phyloP scores from a whole-genome alignment of 1,284 basidiomycete genomes.

The Trametes sp. region DNA sequence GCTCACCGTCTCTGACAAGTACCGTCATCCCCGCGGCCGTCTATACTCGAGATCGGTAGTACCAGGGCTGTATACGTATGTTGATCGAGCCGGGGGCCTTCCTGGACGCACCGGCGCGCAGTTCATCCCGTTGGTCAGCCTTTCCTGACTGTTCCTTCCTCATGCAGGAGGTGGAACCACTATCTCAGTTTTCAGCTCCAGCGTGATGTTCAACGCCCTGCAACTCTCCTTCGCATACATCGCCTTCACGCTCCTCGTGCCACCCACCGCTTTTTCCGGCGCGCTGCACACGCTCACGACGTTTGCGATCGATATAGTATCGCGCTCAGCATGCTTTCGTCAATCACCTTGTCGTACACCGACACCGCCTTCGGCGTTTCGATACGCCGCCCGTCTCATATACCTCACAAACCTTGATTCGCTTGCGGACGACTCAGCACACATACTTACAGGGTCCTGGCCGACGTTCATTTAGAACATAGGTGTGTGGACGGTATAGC shows the following conservation, averaged over 20 bases:
- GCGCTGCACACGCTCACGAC: constrained; percentile 70
- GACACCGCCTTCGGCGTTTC: no score
- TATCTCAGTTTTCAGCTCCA: constrained; percentile 63
- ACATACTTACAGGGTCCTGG: no score
- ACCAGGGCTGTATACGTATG: no score
- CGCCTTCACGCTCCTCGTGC: no score
- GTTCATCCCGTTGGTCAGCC: constrained; percentile 75
- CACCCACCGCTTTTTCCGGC: constrained; percentile 69
- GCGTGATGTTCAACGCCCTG: constrained; percentile 69
- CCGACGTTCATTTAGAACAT: no score
- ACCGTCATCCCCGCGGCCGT: constrained; percentile 52
- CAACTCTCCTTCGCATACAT: constrained; percentile 67
- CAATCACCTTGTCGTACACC: constrained; percentile 55
- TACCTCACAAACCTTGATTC: no score
- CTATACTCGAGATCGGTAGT: no score
- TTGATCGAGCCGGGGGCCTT: constrained; percentile 54
- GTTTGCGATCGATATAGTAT: constrained; percentile 79
- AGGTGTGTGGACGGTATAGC: no score
- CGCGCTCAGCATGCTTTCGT: constrained; percentile 72
- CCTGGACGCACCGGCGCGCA: constrained; percentile 77
- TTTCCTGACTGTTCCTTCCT: no score
- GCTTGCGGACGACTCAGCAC: no score
- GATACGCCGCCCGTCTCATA: no score
- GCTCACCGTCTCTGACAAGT: no score
- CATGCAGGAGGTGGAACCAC: constrained; percentile 4